Evolutionary conservation across 306 rosid genomes (phyloP).

Genomic region (Fragaria iinumae): DNA sequence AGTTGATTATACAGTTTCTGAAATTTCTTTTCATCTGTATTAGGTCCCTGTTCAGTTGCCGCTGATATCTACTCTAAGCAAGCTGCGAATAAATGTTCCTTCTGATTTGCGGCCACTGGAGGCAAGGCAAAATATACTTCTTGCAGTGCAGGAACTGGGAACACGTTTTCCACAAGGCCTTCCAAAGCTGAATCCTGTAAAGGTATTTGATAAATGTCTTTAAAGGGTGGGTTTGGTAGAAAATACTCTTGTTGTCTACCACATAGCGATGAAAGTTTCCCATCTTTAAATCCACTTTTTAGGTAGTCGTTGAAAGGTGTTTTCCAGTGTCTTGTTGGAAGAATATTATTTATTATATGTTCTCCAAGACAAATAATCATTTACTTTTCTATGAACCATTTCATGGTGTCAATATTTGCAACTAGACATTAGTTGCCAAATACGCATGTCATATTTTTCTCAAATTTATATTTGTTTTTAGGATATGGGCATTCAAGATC

Average conservation of each 20-base stretch:
- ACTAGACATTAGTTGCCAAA: not conserved
- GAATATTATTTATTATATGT: not conserved
- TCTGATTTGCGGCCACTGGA: slow-evolving; percentile 93
- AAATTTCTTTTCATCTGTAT: slow-evolving; percentile 23
- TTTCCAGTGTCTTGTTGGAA: not conserved
- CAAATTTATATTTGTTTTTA: slow-evolving; percentile 33
- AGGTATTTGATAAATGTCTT: slow-evolving; percentile 49
- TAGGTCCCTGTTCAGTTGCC: slow-evolving; percentile 97
- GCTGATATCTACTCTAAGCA: slow-evolving; percentile 76
- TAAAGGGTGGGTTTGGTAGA: not conserved
- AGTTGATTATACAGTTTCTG: slow-evolving; percentile 19
- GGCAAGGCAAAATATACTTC: slow-evolving; percentile 91
- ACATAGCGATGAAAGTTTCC: not conserved
- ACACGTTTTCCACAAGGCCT: slow-evolving; percentile 91
- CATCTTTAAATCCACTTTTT: slow-evolving; percentile 1
- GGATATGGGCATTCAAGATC: slow-evolving; percentile 88
- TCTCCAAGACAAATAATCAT: not conserved
- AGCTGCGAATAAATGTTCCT: slow-evolving; percentile 77
- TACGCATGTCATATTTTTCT: not conserved
- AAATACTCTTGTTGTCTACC: not conserved
- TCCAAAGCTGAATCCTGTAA: slow-evolving; percentile 92
- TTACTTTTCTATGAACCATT: not conserved
- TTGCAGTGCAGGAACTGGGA: slow-evolving; percentile 84
- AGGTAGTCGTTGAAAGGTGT: not conserved
- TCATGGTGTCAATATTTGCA: not conserved